These are phyloP conservation scores for Suhomyces anneliseae DNA, from an alignment of 1,139 yeast species.

Conservation along the genomic window DNA sequence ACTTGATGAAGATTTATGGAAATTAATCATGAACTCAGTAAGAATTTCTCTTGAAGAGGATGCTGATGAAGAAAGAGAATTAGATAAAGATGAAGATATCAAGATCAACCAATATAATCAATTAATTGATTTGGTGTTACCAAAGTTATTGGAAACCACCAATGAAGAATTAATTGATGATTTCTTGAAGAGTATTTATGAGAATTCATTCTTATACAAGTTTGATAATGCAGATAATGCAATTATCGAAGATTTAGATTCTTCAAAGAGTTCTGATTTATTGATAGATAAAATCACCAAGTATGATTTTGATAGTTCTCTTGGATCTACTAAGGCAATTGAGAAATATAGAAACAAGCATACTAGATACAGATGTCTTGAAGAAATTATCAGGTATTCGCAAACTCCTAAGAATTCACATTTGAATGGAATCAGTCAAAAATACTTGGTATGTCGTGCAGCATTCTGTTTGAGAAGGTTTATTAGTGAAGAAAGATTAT, in stretches of 20 bases:
- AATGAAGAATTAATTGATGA: constrained; percentile 34
- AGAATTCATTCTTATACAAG: constrained; percentile 52
- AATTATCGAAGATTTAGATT: constrained; percentile 6
- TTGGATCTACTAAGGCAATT: constrained; percentile 36
- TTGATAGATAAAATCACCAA: constrained; percentile 19
- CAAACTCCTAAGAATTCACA: constrained; percentile 13
- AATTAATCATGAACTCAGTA: constrained; percentile 41
- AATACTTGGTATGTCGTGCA: constrained; percentile 30
- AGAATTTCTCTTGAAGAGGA: constrained; percentile 39
- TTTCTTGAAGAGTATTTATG: constrained; percentile 32
- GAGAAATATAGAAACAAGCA: constrained; percentile 22
- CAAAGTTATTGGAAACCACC: constrained; percentile 28
- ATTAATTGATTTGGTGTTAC: constrained; percentile 45
- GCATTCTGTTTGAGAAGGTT: constrained; percentile 38
- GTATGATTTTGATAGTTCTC: constrained; percentile 28
- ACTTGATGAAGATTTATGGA: constrained; percentile 43
- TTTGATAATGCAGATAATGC: constrained; percentile 42
- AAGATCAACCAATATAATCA: constrained; percentile 49
- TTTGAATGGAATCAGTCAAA: constrained; percentile 22
- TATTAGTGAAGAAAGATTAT: constrained; percentile 33
- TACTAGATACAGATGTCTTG: constrained; percentile 34
- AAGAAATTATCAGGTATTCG: constrained; percentile 32
- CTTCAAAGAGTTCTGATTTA: neutral
- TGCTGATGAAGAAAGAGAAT: neutral
- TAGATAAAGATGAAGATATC: constrained; percentile 40